Evolutionary conservation across 805 yeast species (phyloP).

Genomic region (Kodamaea restingae): DNA sequence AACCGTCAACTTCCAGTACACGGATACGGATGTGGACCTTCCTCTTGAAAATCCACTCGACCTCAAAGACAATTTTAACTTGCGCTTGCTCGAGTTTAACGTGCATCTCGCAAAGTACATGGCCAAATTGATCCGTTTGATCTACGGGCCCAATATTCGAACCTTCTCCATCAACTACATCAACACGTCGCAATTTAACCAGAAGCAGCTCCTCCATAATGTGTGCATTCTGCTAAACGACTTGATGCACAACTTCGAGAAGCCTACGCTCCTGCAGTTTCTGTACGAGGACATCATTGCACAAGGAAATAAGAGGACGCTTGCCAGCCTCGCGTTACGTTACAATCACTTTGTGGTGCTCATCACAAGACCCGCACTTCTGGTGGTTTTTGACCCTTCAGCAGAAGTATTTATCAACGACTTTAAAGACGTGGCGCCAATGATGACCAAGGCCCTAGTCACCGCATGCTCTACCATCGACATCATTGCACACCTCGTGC

Average conservation of each 20-base stretch:
- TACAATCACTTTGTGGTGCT: slow-evolving; percentile 32
- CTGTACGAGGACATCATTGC: slow-evolving; percentile 17
- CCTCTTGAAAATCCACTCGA: slow-evolving; percentile 32
- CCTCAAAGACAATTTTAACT: slow-evolving; percentile 29
- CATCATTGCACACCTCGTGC: slow-evolving; percentile 25
- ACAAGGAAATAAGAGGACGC: slow-evolving; percentile 18
- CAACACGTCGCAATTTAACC: slow-evolving; percentile 39
- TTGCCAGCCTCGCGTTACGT: slow-evolving; percentile 33
- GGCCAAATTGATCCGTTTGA: slow-evolving; percentile 31
- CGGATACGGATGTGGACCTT: slow-evolving; percentile 41
- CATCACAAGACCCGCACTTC: slow-evolving; percentile 32
- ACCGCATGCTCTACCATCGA: slow-evolving; percentile 30
- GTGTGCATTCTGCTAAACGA: slow-evolving; percentile 27
- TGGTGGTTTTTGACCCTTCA: slow-evolving; percentile 26
- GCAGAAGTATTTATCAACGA: slow-evolving; percentile 21
- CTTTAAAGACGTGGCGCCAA: slow-evolving; percentile 19
- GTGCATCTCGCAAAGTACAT: slow-evolving; percentile 38
- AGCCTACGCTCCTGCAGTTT: slow-evolving; percentile 23
- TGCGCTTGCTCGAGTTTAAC: slow-evolving; percentile 29
- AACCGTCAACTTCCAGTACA: slow-evolving; percentile 38
- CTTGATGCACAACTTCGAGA: slow-evolving; percentile 30
- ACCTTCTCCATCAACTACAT: slow-evolving; percentile 38
- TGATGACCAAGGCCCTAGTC: slow-evolving; percentile 26
- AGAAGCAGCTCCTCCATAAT: slow-evolving; percentile 28
- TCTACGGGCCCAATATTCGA: slow-evolving; percentile 39